phyloP scores from a whole-genome alignment of 2,329 filamentous ascomycete species.

The Xylariaceae sp. region DNA sequence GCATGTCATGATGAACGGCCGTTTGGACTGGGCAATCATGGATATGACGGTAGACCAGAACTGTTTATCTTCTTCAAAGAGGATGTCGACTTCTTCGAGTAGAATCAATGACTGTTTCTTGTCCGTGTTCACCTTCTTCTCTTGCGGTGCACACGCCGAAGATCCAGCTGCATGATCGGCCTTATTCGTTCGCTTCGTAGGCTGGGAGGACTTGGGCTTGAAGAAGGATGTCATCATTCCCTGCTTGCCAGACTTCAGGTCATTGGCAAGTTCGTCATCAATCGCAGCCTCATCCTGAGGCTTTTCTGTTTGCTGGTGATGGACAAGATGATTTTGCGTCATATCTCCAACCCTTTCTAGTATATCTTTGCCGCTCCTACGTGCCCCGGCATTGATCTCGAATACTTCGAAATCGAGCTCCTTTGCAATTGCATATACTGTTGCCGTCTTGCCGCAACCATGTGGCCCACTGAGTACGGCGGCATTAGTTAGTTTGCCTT shows the following conservation, averaged over 20 bases:
- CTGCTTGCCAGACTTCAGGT: constrained; percentile 65
- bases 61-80: constrained; percentile 93
- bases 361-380: constrained; percentile 83
- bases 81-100: constrained; percentile 85
- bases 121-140: constrained; percentile 38
- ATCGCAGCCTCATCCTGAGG: constrained; percentile 29
- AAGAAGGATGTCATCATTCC: constrained; percentile 80
- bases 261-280: constrained; percentile 47
- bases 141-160: constrained; percentile 14
- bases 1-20: constrained; percentile 92
- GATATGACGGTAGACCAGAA: constrained; percentile 82
- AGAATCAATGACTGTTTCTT: constrained; percentile 95
- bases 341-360: constrained; percentile 92
- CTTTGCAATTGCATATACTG: constrained; percentile 84
- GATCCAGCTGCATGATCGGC: constrained; percentile 7
- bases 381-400: constrained; percentile 80
- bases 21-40: constrained; percentile 77
- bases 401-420: constrained; percentile 93
- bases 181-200: constrained; percentile 31
- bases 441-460: constrained; percentile 89
- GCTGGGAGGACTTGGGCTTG: constrained; percentile 43
- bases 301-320: constrained; percentile 39
- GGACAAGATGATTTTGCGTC: constrained; percentile 89
- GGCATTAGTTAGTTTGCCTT: constrained; percentile 57
- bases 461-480: constrained; percentile 85